Conservation (phyloP, 2,329 filamentous ascomycete genomes). For the Didymella glomerata region DNA sequence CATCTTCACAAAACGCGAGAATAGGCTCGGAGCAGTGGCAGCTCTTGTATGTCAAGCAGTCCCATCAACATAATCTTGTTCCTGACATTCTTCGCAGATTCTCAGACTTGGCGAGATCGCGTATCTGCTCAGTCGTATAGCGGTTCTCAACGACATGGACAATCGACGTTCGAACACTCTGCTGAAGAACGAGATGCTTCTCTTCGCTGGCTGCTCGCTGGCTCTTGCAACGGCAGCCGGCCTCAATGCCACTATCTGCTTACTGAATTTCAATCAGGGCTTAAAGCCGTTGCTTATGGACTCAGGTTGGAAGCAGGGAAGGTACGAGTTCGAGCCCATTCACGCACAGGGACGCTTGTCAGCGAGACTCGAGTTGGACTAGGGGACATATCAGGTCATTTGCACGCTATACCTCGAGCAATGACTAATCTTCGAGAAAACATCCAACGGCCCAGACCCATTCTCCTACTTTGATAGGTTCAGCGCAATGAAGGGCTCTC, state of each 20-base stretch:
- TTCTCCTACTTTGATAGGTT: too few species aligned
- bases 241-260: conserved; percentile 23
- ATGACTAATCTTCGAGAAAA: too few species aligned
- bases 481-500: too few species aligned
- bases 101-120: conserved; percentile 29
- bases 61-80: too few species aligned
- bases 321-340: conserved; percentile 24
- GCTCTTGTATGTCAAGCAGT: conserved; percentile 30
- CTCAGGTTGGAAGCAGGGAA: conserved; percentile 17
- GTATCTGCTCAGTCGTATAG: conserved; percentile 33
- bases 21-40: conserved; percentile 18
- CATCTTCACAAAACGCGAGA: conserved; percentile 26
- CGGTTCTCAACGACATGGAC: conserved; percentile 26
- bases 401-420: too few species aligned
- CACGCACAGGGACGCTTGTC: conserved; percentile 22
- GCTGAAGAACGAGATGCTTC: conserved; percentile 36
- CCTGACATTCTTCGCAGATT: conserved; percentile 10
- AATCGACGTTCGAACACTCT: conserved; percentile 17
- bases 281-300: conserved; percentile 31
- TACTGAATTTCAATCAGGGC: conserved; percentile 35
- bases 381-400: background rate
- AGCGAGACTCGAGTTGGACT: conserved; percentile 19
- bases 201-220: conserved; percentile 28
- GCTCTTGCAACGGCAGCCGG: conserved; percentile 16
- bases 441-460: too few species aligned